Base-by-base conservation (phyloP, 306 rosid species). In the Casuarina equisetifolia region DNA sequence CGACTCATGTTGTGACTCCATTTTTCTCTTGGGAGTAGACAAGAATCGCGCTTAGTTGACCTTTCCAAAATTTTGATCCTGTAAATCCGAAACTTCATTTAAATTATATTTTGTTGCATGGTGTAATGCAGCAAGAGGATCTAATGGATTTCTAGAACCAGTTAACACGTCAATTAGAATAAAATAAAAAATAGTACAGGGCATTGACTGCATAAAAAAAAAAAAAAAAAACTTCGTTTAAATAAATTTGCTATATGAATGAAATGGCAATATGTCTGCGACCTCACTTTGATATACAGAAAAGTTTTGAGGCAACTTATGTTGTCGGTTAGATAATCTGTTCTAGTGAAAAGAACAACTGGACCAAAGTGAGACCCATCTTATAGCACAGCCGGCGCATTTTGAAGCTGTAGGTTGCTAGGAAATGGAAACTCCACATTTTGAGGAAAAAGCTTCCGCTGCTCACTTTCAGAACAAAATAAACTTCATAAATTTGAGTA, bases 401-500 rank as follows among this genome's bases (percentile, higher is more conserved):
- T 36, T 62, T 11, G 4, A 62, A 13, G 69, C 69, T 5, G 4
- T 19, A 35, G 67, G 4, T 16, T 3, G 19, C 19, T 62, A 36
- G 7, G 16, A 62, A 38, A 62, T 35, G 32, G 69, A 15, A 62
- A 36, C 69, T 36, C 45, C 40, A 62, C 19, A 62, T 11, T 16
- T 62, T 35, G 40, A 36, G 13, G 19, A 62, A 9, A 13, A 35
- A 13, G 36, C 5, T 25, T 36, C 38, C 11, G 32, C 32, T 25
- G 32, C 32, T 25, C 32, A 25, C 32, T 25, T 25, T 1, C 32
- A 77, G 62, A 49, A 64, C 54, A 53, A 62, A 43, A 76, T 32
- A 69, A 75, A 71, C 45, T 71, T 68, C 80, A 74, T 64, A 81
- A 25, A 57, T 63, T 53, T 17, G 52, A 78, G 81, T 78, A 81